These are phyloP conservation scores for Clavispora carvajalis DNA, from an alignment of 805 yeast genomes.

Conservation along the genomic window DNA sequence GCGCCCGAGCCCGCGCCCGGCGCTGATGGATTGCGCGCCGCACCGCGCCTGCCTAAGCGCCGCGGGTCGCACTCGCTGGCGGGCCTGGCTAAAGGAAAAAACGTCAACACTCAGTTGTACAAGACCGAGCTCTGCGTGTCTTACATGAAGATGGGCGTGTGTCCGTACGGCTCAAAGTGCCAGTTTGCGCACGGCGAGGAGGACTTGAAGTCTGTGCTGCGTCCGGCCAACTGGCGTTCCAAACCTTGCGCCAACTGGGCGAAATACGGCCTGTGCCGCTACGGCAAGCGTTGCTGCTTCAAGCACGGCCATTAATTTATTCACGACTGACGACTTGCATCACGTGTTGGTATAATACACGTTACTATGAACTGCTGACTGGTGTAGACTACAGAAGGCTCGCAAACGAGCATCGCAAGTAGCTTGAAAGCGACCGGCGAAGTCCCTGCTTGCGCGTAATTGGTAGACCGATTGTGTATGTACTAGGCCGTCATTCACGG, in stretches of 20 bases:
- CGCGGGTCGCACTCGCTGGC: conserved; percentile 8
- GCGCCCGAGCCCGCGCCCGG: too few relatives aligned
- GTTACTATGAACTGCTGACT: neutral
- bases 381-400: too few relatives aligned
- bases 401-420: too few relatives aligned
- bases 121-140: conserved; percentile 89
- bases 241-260: conserved; percentile 89
- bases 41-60: conserved; percentile 1
- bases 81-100: conserved; percentile 4
- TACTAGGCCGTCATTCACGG: too few relatives aligned
- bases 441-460: too few relatives aligned
- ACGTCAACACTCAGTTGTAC: conserved; percentile 62
- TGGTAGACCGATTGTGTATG: too few relatives aligned
- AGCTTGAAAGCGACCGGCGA: too few relatives aligned
- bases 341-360: too few relatives aligned
- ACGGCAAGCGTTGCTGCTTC: conserved; percentile 89
- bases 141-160: conserved; percentile 56
- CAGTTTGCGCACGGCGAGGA: conserved; percentile 89
- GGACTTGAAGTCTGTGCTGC: conserved; percentile 67
- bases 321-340: neutral
- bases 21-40: too few relatives aligned
- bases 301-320: conserved; percentile 52
- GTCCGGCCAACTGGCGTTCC: conserved; percentile 83
- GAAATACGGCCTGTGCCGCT: conserved; percentile 75
- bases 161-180: conserved; percentile 89